Percentiles rank a stretch among this genome's conserved stretches.
These are phyloP conservation scores for Vitis hybrid DNA, from an alignment of 177 flowering plant species.

Conservation along the genomic window DNA sequence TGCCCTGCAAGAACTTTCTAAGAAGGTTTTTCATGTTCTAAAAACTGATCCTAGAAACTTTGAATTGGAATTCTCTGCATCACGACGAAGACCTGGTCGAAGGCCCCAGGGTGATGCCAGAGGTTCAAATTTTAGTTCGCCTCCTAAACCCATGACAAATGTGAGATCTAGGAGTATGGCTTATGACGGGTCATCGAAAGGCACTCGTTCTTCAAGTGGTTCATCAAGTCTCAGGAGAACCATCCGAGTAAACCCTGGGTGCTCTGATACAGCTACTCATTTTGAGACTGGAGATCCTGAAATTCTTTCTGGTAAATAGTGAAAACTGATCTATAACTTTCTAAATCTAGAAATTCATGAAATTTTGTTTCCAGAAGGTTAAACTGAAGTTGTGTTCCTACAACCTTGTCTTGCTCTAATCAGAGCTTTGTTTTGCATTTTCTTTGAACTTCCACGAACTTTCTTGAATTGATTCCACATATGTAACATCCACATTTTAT, in stretches of 20 bases:
- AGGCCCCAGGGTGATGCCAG: slow-evolving; percentile 25
- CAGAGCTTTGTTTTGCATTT: no score
- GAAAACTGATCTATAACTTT: slow-evolving; percentile 1
- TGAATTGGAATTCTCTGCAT: slow-evolving; percentile 36
- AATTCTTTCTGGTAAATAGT: slow-evolving; percentile 30
- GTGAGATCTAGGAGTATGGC: slow-evolving; percentile 10
- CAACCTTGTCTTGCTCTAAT: no score
- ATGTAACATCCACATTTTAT: no score
- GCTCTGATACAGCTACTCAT: slow-evolving; percentile 8
- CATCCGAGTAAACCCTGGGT: slow-evolving; percentile 1
- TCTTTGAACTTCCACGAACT: background rate
- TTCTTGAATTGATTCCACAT: background rate
- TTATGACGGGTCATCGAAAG: slow-evolving; percentile 15
- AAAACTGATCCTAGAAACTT: slow-evolving; percentile 59
- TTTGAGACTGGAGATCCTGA: slow-evolving; percentile 16
- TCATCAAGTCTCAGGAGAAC: slow-evolving; percentile 21
- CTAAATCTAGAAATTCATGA: background rate
- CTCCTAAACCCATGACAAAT: slow-evolving; percentile 16
- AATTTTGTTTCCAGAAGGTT: no score
- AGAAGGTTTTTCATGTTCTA: slow-evolving; percentile 51
- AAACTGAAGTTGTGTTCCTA: no score
- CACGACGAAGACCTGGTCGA: slow-evolving; percentile 42
- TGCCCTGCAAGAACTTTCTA: slow-evolving; percentile 54
- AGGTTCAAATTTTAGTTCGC: slow-evolving; percentile 15
- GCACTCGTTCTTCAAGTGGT: slow-evolving; percentile 12